Conservation (phyloP, 2,329 filamentous ascomycete species). For the Diaporthe australafricana region DNA sequence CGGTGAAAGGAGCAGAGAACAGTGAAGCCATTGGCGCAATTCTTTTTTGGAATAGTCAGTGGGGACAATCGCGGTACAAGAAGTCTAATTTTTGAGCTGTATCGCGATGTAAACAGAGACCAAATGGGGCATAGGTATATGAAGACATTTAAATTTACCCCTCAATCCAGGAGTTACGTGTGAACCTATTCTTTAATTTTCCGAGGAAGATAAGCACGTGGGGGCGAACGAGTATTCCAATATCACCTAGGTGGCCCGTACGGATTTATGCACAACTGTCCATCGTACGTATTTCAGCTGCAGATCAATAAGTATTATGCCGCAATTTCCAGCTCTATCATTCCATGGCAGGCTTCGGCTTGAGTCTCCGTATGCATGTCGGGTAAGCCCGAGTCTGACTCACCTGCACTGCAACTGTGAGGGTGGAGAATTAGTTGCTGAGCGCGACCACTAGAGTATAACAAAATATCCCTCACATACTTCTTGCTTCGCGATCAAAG, state of each 20-base stretch:
- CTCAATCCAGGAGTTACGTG: not conserved
- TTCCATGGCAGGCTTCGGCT: no score
- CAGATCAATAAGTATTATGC: not conserved
- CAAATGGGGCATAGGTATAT: not conserved
- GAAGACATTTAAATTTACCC: not conserved
- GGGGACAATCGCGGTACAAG: no score
- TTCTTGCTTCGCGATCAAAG: not conserved
- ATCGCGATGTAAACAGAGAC: not conserved
- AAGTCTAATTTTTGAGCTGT: not conserved
- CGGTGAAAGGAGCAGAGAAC: not conserved
- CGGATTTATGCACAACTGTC: no score
- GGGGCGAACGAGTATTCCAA: not conserved
- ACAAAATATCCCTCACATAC: not conserved
- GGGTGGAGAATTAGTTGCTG: not conserved
- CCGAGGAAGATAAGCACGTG: not conserved
- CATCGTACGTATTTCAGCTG: not conserved
- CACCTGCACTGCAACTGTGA: not conserved
- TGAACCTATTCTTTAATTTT: not conserved
- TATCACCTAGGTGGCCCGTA: no score
- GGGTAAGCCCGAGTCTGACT: not conserved
- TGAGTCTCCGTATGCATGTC: not conserved
- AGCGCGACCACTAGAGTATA: not conserved
- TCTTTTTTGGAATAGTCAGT: not conserved
- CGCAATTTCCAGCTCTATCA: no score
- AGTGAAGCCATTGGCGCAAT: not conserved